Evolutionary conservation across 1,284 basidiomycete species (phyloP).

Genomic region (Violaceomyces palustris): DNA sequence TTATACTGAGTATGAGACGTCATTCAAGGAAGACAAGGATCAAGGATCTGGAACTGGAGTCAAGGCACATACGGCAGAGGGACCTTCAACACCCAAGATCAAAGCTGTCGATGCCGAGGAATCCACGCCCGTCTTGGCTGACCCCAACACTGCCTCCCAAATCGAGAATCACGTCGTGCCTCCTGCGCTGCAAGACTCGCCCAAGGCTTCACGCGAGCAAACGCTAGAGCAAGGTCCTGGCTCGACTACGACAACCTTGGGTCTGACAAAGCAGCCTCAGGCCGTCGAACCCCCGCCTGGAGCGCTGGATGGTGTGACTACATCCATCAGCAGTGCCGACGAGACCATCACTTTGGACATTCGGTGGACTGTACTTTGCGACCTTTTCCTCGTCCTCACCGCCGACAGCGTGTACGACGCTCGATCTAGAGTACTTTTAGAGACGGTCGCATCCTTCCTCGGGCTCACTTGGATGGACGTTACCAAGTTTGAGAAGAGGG

Average conservation of each 20-base stretch:
- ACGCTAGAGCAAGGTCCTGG: constrained; percentile 8
- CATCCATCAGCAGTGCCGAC: constrained; percentile 40
- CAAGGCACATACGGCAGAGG: too few relatives aligned
- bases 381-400: constrained; percentile 50
- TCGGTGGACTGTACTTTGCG: constrained; percentile 51
- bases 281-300: constrained; percentile 34
- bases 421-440: constrained; percentile 49
- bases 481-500: constrained; percentile 51
- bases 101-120: too few relatives aligned
- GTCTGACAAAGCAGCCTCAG: constrained; percentile 38
- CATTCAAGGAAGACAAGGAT: too few relatives aligned
- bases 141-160: constrained; percentile 48
- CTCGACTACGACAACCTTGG: constrained; percentile 21
- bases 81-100: too few relatives aligned
- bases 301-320: constrained; percentile 49
- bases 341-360: constrained; percentile 51
- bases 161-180: constrained; percentile 7
- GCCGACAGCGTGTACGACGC: constrained; percentile 52
- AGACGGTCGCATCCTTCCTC: constrained; percentile 43
- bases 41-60: too few relatives aligned
- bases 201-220: too few relatives aligned
- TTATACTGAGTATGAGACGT: too few relatives aligned
- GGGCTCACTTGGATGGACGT: constrained; percentile 51
- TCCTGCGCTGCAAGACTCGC: too few relatives aligned
- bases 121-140: constrained; percentile 21